These are phyloP conservation scores for Fusarium paranaense DNA, from an alignment of 2,329 filamentous ascomycete species.

Conservation along the genomic window DNA sequence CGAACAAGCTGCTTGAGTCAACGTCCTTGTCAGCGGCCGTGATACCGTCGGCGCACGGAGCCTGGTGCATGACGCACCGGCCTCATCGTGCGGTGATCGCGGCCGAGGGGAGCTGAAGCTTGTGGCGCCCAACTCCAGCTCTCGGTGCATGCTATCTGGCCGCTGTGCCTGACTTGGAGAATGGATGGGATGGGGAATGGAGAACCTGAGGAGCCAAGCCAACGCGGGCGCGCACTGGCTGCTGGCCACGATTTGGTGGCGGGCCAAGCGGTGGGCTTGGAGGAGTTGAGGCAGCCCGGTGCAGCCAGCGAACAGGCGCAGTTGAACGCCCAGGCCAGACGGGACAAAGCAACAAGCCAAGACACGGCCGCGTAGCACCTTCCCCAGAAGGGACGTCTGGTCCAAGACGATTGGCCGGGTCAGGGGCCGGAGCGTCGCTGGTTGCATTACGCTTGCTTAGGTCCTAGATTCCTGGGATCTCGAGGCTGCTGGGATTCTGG, in stretches of 20 bases:
- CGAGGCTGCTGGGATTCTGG: constrained; percentile 15
- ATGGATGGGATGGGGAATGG: neutral
- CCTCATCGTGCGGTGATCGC: constrained; percentile 23
- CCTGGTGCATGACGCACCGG: constrained; percentile 29
- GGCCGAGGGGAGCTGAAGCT: constrained; percentile 27
- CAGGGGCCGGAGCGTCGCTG: constrained; percentile 37
- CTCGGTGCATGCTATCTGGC: neutral
- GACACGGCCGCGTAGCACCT: constrained; percentile 33
- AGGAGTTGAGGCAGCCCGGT: constrained; percentile 23
- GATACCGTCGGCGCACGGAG: constrained; percentile 27
- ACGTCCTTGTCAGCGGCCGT: constrained; percentile 14
- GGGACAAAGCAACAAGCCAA: constrained; percentile 44
- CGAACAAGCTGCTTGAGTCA: constrained; percentile 34
- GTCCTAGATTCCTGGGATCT: constrained; percentile 22
- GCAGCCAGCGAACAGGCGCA: constrained; percentile 36
- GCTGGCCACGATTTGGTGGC: neutral
- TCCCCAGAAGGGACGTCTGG: constrained; percentile 32
- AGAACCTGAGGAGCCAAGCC: neutral
- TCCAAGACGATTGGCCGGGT: constrained; percentile 39
- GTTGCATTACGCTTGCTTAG: constrained; percentile 19
- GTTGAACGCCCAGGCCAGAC: constrained; percentile 39
- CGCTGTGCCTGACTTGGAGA: neutral
- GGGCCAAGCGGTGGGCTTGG: constrained; percentile 17
- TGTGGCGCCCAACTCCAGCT: constrained; percentile 31
- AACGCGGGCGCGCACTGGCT: neutral